phyloP scores from a whole-genome alignment of 495 filamentous ascomycete species.

The Venustampulla echinocandica region DNA sequence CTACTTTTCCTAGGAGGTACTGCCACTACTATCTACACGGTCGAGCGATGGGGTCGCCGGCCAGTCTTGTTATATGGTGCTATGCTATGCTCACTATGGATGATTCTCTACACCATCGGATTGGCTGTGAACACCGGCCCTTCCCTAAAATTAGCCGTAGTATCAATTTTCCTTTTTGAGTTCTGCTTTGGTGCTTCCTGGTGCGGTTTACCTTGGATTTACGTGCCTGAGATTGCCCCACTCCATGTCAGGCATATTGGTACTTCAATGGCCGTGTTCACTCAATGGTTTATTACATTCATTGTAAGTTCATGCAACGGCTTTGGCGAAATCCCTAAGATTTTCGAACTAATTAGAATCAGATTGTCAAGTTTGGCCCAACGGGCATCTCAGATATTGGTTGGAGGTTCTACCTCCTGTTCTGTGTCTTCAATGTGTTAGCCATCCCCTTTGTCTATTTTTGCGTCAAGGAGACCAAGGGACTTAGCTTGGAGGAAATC shows the following conservation, averaged over 20 bases:
- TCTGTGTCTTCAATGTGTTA: constrained; percentile 6
- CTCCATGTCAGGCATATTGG: constrained; percentile 26
- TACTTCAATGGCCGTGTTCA: constrained; percentile 26
- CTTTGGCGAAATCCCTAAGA: no score
- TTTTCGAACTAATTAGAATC: constrained; percentile 26
- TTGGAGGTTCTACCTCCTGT: not conserved
- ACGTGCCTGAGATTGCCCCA: constrained; percentile 27
- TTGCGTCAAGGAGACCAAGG: constrained; percentile 1
- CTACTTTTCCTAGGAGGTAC: constrained; percentile 9
- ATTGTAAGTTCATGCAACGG: no score
- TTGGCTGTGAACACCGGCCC: constrained; percentile 12
- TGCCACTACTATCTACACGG: constrained; percentile 7
- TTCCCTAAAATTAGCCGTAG: constrained; percentile 22
- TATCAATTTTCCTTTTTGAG: constrained; percentile 20
- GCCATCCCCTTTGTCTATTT: not conserved
- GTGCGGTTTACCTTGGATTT: constrained; percentile 26
- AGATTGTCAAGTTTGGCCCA: constrained; percentile 22
- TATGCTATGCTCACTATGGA: constrained; percentile 17
- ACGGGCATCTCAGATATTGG: constrained; percentile 24
- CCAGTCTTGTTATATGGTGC: constrained; percentile 24
- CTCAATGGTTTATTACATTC: constrained; percentile 29
- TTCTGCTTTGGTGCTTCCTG: constrained; percentile 25
- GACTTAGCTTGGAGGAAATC: constrained; percentile 11
- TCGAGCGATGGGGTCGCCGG: constrained; percentile 25
- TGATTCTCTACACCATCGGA: constrained; percentile 22